Evolutionary conservation across 331 rosid species (phyloP), one percentile per base, ranked within the genome.

Genomic region (Malus hybrid): DNA sequence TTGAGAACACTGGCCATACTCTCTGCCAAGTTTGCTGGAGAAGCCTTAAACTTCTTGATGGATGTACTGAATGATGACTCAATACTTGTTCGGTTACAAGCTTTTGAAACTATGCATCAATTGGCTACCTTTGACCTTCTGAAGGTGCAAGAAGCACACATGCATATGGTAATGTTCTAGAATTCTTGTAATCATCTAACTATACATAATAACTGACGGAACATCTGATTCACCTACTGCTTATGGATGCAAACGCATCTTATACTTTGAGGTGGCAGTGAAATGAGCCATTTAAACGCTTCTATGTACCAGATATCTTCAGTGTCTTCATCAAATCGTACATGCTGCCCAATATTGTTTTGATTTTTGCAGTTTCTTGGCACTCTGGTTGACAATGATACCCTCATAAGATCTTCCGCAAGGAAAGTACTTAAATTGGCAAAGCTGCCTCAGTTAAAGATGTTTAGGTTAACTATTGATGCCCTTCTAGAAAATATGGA

Each of bases 41-140:
- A 87, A 81, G 95, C 91, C 70, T 85, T 93, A 76, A 85, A 80
- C 76, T 79, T 86, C 19, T 77, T 93, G 81, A 80, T 90, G 88
- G 95, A 87, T 79, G 67, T 90, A 67, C 81, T 93, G 83, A 90
- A 91, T 74, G 98, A 93, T 83, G 91, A 86, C 73, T 86, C 91
- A 8, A 65, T 76, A 6, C 80, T 46, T 78, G 97, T 93, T 70
- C 88, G 91, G 31, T 64, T 90, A 57, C 87, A 91, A 88, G 89
- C 90, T 81, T 85, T 91, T 81, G 91, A 88, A 85, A 93, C 95
- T 46, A 77, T 93, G 90, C 87, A 82, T 80, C 80, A 77, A 71
- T 88, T 93, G 98, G 92, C 92, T 56, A 60, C 64, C 60, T 75
- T 39, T 79, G 87, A 85, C 71, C 70, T 59, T 76, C 84, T 90